Evolutionary conservation across 805 yeast species (phyloP).

Genomic region (Candida sphagnicola): DNA sequence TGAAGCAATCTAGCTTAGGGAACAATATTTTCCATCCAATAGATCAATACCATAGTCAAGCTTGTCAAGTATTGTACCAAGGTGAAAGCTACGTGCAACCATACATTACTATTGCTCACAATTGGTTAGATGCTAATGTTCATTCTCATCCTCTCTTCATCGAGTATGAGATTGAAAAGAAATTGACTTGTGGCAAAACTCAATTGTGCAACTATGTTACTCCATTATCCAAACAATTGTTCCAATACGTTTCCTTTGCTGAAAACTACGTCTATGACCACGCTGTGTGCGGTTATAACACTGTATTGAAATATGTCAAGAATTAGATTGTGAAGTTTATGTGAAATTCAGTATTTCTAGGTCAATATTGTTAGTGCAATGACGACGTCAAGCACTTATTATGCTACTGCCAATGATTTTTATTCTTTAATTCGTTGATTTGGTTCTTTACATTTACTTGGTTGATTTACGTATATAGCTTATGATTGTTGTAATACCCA

Average conservation of each 20-base stretch:
- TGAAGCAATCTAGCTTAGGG: constrained; percentile 25
- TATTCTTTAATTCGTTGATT: no score
- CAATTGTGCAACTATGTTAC: constrained; percentile 21
- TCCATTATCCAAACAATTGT: constrained; percentile 30
- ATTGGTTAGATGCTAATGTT: constrained; percentile 33
- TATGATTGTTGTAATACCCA: background rate
- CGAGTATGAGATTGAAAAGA: constrained; percentile 27
- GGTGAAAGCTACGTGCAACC: constrained; percentile 29
- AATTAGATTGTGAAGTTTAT: no score
- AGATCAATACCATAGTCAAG: constrained; percentile 28
- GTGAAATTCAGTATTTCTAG: no score
- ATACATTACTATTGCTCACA: constrained; percentile 21
- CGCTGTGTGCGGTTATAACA: background rate
- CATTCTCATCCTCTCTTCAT: constrained; percentile 32
- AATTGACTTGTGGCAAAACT: constrained; percentile 19
- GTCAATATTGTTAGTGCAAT: no score
- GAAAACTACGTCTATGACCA: constrained; percentile 30
- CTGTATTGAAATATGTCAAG: background rate
- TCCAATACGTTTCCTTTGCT: constrained; percentile 28
- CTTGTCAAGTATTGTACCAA: constrained; percentile 30
- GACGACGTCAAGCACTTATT: no score
- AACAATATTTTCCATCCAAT: constrained; percentile 35
- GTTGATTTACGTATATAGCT: background rate
- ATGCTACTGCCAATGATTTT: no score
- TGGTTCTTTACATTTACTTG: no score